Evolutionary conservation across 345 rosid species (phyloP).

Genomic region (Sisymbrium irio): DNA sequence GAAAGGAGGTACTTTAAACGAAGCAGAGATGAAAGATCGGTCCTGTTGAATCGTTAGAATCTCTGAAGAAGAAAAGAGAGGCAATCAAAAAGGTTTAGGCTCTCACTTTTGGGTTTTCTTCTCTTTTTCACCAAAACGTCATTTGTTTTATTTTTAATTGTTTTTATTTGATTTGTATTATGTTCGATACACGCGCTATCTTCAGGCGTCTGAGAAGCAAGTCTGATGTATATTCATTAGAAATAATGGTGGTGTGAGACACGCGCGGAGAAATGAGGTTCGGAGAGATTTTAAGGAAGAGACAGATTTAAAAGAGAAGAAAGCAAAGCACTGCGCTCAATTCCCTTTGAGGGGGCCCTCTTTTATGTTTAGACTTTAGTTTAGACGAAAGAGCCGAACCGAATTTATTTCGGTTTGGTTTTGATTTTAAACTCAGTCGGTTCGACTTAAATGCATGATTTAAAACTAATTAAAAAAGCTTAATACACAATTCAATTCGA

Average conservation of each 20-base stretch:
- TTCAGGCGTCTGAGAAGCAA: not conserved
- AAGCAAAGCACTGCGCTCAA: not conserved
- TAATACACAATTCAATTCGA: no score
- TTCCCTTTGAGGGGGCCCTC: not conserved
- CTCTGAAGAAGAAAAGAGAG: not conserved
- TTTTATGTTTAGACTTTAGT: not conserved
- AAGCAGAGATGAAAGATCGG: not conserved
- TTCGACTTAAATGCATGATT: not conserved
- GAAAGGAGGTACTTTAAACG: not conserved
- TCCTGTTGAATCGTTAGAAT: not conserved
- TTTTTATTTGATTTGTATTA: not conserved
- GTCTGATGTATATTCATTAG: not conserved
- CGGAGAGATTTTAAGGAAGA: not conserved
- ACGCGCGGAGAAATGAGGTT: not conserved
- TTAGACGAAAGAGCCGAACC: not conserved
- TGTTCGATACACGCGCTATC: not conserved
- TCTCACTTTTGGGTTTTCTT: slow-evolving; percentile 8
- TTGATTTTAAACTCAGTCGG: not conserved
- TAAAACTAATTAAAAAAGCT: no score
- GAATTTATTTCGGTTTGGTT: not conserved
- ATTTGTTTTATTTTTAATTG: not conserved
- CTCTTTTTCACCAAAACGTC: not conserved
- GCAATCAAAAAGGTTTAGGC: slow-evolving; percentile 5
- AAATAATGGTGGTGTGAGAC: not conserved
- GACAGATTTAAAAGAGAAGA: slow-evolving; percentile 12